phyloP scores from a whole-genome alignment of 2,329 filamentous ascomycete species.

The Ophiostoma ips region DNA sequence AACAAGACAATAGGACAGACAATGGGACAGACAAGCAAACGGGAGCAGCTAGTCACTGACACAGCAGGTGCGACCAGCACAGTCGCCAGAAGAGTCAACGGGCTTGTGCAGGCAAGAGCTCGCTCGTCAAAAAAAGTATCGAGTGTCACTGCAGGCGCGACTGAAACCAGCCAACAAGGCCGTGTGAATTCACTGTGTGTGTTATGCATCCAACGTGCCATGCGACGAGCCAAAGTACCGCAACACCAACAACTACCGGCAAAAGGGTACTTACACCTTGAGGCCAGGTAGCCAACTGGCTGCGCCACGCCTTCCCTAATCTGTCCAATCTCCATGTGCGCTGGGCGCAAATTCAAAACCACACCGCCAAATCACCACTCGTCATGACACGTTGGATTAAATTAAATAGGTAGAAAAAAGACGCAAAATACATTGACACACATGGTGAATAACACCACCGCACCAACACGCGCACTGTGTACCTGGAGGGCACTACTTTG shows the following conservation, averaged over 20 bases:
- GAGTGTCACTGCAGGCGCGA: slow-evolving; percentile 1
- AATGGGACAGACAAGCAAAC: neutral
- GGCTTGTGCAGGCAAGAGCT: neutral
- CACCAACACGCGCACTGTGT: neutral
- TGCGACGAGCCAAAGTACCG: neutral
- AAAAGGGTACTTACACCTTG: neutral
- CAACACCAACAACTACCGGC: too few relatives aligned
- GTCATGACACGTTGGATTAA: slow-evolving; percentile 1
- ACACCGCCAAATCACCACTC: slow-evolving; percentile 2
- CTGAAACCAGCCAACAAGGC: neutral
- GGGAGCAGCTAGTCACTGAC: too few relatives aligned
- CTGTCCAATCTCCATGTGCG: slow-evolving; percentile 1
- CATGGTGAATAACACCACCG: neutral
- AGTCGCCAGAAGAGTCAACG: neutral
- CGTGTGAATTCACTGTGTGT: neutral
- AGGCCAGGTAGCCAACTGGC: neutral
- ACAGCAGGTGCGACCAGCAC: neutral
- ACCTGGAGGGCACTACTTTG: neutral
- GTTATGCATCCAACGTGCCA: too few relatives aligned
- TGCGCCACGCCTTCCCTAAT: slow-evolving; percentile 17
- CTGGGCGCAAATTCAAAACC: slow-evolving; percentile 5
- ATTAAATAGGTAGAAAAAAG: slow-evolving; percentile 7
- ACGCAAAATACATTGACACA: neutral
- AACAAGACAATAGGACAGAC: neutral
- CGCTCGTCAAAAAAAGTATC: neutral